phyloP scores from a whole-genome alignment of 805 yeast species.

The Saccharomycopsis sp. region DNA sequence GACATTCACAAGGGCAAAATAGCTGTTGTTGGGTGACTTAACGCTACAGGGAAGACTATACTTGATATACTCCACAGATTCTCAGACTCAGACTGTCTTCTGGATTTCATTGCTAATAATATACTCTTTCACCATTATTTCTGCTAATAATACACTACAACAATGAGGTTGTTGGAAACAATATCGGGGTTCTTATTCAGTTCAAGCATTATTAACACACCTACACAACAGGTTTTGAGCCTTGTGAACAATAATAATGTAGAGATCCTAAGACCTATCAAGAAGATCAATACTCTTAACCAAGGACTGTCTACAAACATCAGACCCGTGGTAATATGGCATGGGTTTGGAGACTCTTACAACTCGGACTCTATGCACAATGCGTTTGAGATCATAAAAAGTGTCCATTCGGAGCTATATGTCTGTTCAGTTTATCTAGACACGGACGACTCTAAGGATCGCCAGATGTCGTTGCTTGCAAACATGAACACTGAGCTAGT shows the following conservation, averaged over 20 bases:
- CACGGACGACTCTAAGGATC: slow-evolving; percentile 45
- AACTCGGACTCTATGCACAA: slow-evolving; percentile 51
- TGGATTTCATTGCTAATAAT: background rate
- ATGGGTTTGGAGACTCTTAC: slow-evolving; percentile 75
- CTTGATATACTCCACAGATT: too few relatives aligned
- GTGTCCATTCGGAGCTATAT: slow-evolving; percentile 41
- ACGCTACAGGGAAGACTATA: too few relatives aligned
- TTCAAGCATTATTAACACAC: background rate
- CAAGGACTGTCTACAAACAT: background rate
- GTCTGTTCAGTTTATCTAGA: slow-evolving; percentile 51
- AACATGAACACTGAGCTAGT: slow-evolving; percentile 49
- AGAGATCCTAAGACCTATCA: background rate
- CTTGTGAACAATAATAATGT: background rate
- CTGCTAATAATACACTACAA: background rate
- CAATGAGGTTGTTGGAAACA: slow-evolving; percentile 1
- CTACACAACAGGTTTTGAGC: background rate
- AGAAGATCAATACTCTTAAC: background rate
- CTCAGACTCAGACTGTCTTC: background rate
- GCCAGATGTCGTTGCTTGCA: slow-evolving; percentile 51
- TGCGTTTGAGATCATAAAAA: slow-evolving; percentile 37
- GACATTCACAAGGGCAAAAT: background rate
- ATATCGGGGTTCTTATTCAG: background rate
- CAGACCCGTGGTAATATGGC: slow-evolving; percentile 68
- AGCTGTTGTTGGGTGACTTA: too few relatives aligned
- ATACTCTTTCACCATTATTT: too few relatives aligned